Evolutionary conservation across 2,329 filamentous ascomycete genomes (phyloP).

Genomic region (Fusarium longipes): DNA sequence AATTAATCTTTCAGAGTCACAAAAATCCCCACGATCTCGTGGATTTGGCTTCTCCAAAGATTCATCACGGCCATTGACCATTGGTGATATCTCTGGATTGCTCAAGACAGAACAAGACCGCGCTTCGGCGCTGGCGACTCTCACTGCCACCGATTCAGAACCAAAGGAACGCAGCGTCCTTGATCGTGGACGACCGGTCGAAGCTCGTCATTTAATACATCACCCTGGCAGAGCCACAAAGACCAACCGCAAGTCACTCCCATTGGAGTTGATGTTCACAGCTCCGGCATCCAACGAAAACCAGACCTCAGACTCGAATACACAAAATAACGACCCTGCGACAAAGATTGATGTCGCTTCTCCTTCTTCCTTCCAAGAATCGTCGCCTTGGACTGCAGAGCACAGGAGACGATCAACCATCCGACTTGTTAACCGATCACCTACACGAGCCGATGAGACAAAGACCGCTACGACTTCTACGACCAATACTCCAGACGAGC

Average conservation of each 20-base stretch:
- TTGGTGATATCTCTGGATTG: background rate
- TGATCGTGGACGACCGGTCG: slow-evolving; percentile 22
- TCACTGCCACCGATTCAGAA: background rate
- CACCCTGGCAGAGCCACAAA: slow-evolving; percentile 8
- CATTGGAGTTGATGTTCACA: slow-evolving; percentile 19
- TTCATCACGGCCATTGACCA: background rate
- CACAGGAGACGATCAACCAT: slow-evolving; percentile 5
- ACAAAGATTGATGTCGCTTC: slow-evolving; percentile 4
- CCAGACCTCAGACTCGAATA: background rate
- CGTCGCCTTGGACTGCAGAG: slow-evolving; percentile 5
- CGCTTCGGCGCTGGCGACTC: slow-evolving; percentile 1
- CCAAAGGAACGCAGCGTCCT: slow-evolving; percentile 1
- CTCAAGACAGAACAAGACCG: slow-evolving; percentile 9
- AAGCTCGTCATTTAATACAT: slow-evolving; percentile 24
- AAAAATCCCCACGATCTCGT: background rate
- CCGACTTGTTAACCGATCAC: background rate
- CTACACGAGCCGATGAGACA: slow-evolving; percentile 2
- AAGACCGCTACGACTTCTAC: slow-evolving; percentile 3
- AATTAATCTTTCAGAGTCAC: background rate
- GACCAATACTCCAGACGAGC: background rate
- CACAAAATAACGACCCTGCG: background rate
- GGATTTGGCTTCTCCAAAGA: background rate
- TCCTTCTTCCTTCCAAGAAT: slow-evolving; percentile 1
- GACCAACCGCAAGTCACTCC: slow-evolving; percentile 23
- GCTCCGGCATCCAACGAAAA: slow-evolving; percentile 6